Conservation (phyloP, 768 basidiomycete species). For the Imleria badia region DNA sequence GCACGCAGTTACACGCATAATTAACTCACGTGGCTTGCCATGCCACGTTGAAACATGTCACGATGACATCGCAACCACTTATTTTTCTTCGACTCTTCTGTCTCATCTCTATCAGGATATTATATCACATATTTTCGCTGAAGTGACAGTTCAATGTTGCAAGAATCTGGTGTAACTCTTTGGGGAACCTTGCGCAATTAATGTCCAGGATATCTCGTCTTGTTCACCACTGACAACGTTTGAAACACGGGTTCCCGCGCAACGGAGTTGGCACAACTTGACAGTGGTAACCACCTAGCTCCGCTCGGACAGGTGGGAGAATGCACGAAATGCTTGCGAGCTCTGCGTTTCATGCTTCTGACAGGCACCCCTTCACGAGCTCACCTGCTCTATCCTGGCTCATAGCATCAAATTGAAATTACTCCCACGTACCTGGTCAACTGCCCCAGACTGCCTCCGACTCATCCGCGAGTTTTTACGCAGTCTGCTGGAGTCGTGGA, state of each 20-base stretch:
- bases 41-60: background rate
- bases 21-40: background rate
- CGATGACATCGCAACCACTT: background rate
- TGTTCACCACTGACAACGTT: too few species aligned
- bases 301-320: background rate
- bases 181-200: background rate
- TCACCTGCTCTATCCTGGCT: too few species aligned
- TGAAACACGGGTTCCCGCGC: background rate
- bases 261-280: background rate
- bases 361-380: background rate
- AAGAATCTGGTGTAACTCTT: background rate
- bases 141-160: too few species aligned
- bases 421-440: background rate
- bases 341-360: constrained; percentile 1
- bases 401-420: background rate
- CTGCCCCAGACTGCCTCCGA: too few species aligned
- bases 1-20: background rate
- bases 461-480: too few species aligned
- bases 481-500: too few species aligned
- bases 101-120: too few species aligned
- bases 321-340: too few species aligned
- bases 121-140: too few species aligned
- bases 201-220: background rate
- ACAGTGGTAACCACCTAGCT: background rate
- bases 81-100: background rate